phyloP scores from a whole-genome alignment of 192 early-diverging fungal species.

The Rhizoclosmatium globosum region DNA sequence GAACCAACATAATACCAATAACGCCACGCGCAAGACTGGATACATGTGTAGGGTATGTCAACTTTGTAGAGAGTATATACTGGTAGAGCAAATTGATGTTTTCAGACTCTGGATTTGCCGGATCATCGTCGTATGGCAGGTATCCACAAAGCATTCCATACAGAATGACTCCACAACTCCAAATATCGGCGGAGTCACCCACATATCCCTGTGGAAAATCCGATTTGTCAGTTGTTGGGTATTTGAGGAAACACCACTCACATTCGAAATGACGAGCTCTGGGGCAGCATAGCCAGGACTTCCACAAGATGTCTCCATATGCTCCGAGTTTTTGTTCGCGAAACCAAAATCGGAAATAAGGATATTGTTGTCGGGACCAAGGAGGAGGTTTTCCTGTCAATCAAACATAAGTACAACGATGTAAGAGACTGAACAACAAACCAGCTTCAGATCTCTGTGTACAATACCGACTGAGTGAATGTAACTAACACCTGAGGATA shows the following conservation, averaged over 20 bases:
- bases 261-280: constrained; percentile 56
- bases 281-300: constrained; percentile 58
- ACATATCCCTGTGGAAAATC: constrained; percentile 72
- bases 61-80: constrained; percentile 65
- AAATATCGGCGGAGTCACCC: constrained; percentile 91
- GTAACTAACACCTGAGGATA: constrained; percentile 50
- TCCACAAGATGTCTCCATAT: constrained; percentile 69
- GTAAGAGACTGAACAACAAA: neutral
- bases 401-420: neutral
- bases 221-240: neutral
- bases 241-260: constrained; percentile 1
- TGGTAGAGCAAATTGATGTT: constrained; percentile 69
- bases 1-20: constrained; percentile 60
- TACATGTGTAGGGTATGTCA: constrained; percentile 63
- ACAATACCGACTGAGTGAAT: constrained; percentile 51
- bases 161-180: constrained; percentile 93
- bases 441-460: constrained; percentile 55
- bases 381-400: constrained; percentile 48
- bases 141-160: constrained; percentile 72
- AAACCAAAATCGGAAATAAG: constrained; percentile 61
- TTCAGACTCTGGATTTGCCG: constrained; percentile 64
- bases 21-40: constrained; percentile 50
- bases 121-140: constrained; percentile 70
- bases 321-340: constrained; percentile 72
- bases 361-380: constrained; percentile 47